Conservation (phyloP, 345 rosid species). For the Camelina sativa region DNA sequence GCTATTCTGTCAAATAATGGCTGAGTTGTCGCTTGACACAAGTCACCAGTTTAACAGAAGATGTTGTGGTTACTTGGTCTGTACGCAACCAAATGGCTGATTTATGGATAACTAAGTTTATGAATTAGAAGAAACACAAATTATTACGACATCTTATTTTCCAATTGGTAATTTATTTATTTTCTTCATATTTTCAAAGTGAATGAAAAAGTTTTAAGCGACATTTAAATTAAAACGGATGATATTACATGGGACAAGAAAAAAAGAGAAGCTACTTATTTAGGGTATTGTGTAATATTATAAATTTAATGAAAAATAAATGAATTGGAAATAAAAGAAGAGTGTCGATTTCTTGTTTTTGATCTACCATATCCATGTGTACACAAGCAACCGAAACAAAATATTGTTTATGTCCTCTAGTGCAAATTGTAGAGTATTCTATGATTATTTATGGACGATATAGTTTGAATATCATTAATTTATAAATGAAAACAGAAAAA, state of each 20-base stretch:
- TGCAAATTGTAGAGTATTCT: conserved; percentile 25
- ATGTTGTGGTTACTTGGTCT: conserved; percentile 23
- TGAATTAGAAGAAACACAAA: background rate
- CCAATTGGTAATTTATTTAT: background rate
- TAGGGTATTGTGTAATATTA: background rate
- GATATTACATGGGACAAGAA: background rate
- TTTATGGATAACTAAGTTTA: background rate
- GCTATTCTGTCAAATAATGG: conserved; percentile 38
- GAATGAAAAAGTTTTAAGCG: background rate
- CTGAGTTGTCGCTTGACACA: conserved; percentile 30
- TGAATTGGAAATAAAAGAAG: background rate
- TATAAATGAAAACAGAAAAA: conserved; percentile 1
- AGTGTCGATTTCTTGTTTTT: background rate
- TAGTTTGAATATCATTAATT: conserved; percentile 6
- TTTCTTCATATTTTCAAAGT: background rate
- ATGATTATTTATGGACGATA: conserved; percentile 4
- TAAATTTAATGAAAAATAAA: background rate
- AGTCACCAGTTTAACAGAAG: conserved; percentile 19
- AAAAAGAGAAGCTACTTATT: background rate
- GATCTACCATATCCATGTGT: conserved; percentile 30
- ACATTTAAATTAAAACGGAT: background rate
- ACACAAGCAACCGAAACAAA: conserved; percentile 29
- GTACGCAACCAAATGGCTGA: conserved; percentile 30
- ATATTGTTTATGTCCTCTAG: background rate
- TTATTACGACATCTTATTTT: background rate